Conservation (phyloP, 768 basidiomycete species). For the Suillus tomentosus region DNA sequence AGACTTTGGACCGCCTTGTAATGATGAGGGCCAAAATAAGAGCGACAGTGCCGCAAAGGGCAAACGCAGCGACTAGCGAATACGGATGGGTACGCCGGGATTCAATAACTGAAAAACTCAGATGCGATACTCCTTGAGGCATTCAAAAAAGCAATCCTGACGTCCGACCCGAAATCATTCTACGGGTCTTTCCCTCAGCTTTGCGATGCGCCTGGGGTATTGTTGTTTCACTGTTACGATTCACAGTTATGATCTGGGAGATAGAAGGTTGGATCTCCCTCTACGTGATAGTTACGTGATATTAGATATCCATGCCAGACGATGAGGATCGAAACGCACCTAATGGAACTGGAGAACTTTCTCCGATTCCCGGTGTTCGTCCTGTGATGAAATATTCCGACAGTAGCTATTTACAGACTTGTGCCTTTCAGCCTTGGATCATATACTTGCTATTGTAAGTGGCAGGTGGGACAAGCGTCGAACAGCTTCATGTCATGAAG, state of each 20-base stretch:
- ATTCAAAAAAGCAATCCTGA: not conserved
- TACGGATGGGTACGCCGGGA: not conserved
- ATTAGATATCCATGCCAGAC: not conserved
- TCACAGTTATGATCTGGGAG: not conserved
- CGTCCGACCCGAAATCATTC: not conserved
- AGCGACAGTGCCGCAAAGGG: not conserved
- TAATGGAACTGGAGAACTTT: not conserved
- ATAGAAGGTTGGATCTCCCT: not conserved
- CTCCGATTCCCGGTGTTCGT: not conserved
- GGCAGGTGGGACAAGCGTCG: not conserved
- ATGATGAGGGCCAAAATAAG: not conserved
- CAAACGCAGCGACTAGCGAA: not conserved
- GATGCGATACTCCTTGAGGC: not conserved
- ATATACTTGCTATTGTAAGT: not conserved
- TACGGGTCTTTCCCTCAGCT: not conserved
- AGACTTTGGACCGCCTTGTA: conserved; percentile 25
- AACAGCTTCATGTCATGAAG: not conserved
- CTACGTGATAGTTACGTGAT: not conserved
- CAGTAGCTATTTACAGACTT: not conserved
- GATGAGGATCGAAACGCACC: not conserved
- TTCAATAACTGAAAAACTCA: not conserved
- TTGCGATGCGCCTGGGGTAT: not conserved
- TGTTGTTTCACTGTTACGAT: not conserved
- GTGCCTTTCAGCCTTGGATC: not conserved
- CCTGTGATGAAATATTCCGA: not conserved